phyloP scores from a whole-genome alignment of 768 basidiomycete genomes.

The Phlegmacium glaucopus region DNA sequence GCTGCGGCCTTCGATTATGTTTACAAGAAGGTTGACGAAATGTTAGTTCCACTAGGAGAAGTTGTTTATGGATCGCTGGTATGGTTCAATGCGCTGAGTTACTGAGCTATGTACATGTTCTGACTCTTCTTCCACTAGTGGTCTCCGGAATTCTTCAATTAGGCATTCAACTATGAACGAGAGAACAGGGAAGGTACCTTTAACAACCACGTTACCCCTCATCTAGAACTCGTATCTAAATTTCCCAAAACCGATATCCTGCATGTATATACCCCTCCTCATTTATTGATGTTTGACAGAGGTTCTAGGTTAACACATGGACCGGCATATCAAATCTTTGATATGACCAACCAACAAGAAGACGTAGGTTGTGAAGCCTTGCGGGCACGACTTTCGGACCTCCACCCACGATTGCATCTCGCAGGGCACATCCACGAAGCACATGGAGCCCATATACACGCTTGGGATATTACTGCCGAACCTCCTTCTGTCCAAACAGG shows the following conservation, averaged over 20 bases:
- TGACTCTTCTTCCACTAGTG: constrained; percentile 27
- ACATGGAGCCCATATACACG: constrained; percentile 41
- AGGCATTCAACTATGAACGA: constrained; percentile 51
- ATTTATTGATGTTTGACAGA: not conserved
- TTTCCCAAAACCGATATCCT: constrained; percentile 41
- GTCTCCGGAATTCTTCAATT: constrained; percentile 43
- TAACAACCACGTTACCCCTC: not conserved
- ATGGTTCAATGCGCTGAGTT: no score
- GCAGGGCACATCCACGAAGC: constrained; percentile 74
- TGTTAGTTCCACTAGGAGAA: no score
- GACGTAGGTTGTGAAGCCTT: constrained; percentile 52
- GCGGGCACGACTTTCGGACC: constrained; percentile 30
- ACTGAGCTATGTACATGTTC: not conserved
- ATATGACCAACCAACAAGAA: constrained; percentile 33
- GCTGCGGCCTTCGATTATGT: no score
- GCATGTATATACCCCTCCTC: constrained; percentile 21
- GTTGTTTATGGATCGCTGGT: no score
- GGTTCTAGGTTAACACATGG: constrained; percentile 51
- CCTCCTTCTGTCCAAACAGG: constrained; percentile 21
- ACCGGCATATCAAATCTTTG: constrained; percentile 51
- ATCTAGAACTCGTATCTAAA: constrained; percentile 25
- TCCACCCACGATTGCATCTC: constrained; percentile 43
- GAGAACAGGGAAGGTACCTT: constrained; percentile 31
- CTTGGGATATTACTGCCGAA: constrained; percentile 25
- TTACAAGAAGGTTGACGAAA: no score